Base-by-base conservation (phyloP, 192 early-diverging fungal genomes). In the Lobosporangium transversale region DNA sequence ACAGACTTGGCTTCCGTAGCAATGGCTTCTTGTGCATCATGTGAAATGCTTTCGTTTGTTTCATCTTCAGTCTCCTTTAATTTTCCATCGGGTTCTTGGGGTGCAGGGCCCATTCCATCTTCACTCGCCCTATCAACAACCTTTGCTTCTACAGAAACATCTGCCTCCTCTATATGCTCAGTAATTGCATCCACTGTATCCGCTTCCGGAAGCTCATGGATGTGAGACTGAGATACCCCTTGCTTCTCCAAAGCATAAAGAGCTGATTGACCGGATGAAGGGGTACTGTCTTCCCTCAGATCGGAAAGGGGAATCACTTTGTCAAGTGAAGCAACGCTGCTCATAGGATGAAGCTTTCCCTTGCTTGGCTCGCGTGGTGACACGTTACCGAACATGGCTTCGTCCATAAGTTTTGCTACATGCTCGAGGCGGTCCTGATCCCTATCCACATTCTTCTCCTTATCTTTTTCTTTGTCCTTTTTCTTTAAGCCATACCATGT, bases 401-500 rank as follows among this genome's bases (percentile, higher is more conserved):
- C 64, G 18, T 76, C 73, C 64, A 76, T 76, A 4, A 76, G 43
- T n/a, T 37, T 62, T 20, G 73, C 73, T 4, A 67, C 59, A 9
- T 62, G 36, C 26, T 61, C 62, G 24, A 61, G 40, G 2, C 45
- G 55, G 7, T 61, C 58, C 8, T 11, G 43, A 7, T 71, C 69
- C 36, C 29, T 62, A 7, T 26, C 59, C 18, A 24, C 50, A 11
- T 55, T 42, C 47, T 58, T 58, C 26, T 54, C 53, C 14, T 66
- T 66, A 7, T 66, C 42, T 31, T 43, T 68, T 6, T 71, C 54
- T 42, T 75, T 75, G 18, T 75, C 71, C 42, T 76, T 76, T 53
- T 76, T 76, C 59, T 67, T 76, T 45, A 67, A 67, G 32, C 73
- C 73, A 10, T 51, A 76, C 73, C 73, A 76, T 3, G 73, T 76